phyloP scores from a whole-genome alignment of 169 alveolate genomes.

The Cryptosporidium xiaoi region DNA sequence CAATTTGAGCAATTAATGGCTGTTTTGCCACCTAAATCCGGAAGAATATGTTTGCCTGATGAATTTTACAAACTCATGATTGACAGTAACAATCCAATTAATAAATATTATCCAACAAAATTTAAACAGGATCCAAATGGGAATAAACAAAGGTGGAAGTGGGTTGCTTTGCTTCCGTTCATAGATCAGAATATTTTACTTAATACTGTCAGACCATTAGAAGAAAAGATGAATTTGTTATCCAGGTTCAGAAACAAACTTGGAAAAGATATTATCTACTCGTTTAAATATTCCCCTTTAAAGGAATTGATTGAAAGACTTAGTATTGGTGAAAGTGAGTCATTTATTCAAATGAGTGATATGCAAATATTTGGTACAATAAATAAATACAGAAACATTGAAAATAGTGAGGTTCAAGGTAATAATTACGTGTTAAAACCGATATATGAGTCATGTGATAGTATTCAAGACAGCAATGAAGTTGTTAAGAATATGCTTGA shows the following conservation, averaged over 20 bases:
- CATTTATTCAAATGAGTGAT: background rate
- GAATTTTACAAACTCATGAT: constrained; percentile 82
- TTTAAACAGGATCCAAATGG: constrained; percentile 88
- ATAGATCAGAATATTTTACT: constrained; percentile 84
- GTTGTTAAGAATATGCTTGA: constrained; percentile 14
- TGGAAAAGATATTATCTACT: constrained; percentile 67
- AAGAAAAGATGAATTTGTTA: constrained; percentile 78
- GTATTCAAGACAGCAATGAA: constrained; percentile 7
- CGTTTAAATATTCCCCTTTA: constrained; percentile 29
- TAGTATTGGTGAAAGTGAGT: background rate
- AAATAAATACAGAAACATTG: background rate
- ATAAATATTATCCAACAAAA: constrained; percentile 83
- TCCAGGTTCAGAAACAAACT: constrained; percentile 80
- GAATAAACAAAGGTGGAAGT: constrained; percentile 83
- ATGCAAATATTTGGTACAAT: constrained; percentile 42
- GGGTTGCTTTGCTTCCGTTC: constrained; percentile 89
- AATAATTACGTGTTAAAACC: constrained; percentile 25
- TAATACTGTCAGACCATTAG: constrained; percentile 80
- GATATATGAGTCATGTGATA: constrained; percentile 17
- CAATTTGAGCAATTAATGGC: constrained; percentile 96
- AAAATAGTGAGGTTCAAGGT: background rate
- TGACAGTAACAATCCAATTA: constrained; percentile 81
- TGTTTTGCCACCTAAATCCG: constrained; percentile 96
- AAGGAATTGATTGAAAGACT: constrained; percentile 6
- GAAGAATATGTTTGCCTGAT: constrained; percentile 91